phyloP scores from a whole-genome alignment of 352 stramenopile genomes.

The Phytophthora cajani region DNA sequence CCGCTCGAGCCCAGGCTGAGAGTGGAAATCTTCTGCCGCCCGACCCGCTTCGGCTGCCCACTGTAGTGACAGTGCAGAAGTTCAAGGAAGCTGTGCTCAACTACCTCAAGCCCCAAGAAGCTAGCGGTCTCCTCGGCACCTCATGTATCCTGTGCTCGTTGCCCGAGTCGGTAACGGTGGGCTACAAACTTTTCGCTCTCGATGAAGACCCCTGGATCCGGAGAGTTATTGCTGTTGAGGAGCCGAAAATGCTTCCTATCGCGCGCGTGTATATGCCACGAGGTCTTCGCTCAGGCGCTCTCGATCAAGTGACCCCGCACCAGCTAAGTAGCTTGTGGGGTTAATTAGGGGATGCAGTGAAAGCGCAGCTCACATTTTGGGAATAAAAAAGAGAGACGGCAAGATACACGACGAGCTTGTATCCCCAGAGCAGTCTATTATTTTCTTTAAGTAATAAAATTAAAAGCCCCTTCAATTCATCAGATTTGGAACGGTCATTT shows the following conservation, averaged over 20 bases:
- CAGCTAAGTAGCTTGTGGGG: slow-evolving; percentile 13
- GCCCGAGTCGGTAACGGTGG: slow-evolving; percentile 16
- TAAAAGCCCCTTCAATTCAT: no score
- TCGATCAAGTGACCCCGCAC: slow-evolving; percentile 21
- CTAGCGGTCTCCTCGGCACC: slow-evolving; percentile 3
- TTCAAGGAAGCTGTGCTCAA: slow-evolving; percentile 34
- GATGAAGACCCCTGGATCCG: slow-evolving; percentile 16
- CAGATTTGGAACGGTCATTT: no score
- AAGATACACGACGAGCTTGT: no score
- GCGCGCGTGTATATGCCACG: slow-evolving; percentile 27
- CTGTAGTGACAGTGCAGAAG: slow-evolving; percentile 23
- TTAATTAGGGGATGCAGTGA: not conserved
- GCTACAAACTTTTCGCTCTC: slow-evolving; percentile 8
- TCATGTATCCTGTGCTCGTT: slow-evolving; percentile 28
- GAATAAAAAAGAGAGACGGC: not conserved
- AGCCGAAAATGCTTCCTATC: slow-evolving; percentile 14
- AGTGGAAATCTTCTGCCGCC: slow-evolving; percentile 3
- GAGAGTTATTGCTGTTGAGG: slow-evolving; percentile 7
- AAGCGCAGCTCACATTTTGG: not conserved
- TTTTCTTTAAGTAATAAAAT: no score
- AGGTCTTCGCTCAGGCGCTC: slow-evolving; percentile 20
- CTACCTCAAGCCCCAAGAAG: slow-evolving; percentile 7
- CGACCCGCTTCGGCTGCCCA: slow-evolving; percentile 19
- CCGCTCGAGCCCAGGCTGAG: slow-evolving; percentile 13
- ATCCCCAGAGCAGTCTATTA: no score